phyloP scores from a whole-genome alignment of 352 stramenopile genomes.

The Pythium dissimile region DNA sequence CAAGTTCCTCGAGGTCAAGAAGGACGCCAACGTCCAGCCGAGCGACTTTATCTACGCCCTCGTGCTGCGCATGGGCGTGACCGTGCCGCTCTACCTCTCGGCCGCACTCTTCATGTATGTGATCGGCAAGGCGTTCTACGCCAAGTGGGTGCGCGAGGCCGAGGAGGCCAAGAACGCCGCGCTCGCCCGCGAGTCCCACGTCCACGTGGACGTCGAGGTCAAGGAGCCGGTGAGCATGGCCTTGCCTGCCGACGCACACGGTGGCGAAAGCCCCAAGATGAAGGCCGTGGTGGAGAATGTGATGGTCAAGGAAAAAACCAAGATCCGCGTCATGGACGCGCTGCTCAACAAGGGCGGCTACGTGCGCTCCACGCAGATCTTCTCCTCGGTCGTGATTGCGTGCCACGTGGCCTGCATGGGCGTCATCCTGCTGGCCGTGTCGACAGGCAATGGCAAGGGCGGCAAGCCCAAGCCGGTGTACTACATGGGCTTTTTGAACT shows the following conservation, averaged over 20 bases:
- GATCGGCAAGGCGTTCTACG: slow-evolving; percentile 68
- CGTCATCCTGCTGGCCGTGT: slow-evolving; percentile 61
- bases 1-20: slow-evolving; percentile 72
- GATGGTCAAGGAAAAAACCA: slow-evolving; percentile 44
- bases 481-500: slow-evolving; percentile 83
- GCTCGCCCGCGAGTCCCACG: slow-evolving; percentile 32
- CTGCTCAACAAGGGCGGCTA: slow-evolving; percentile 76
- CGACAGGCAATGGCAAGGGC: slow-evolving; percentile 28
- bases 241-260: not conserved
- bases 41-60: slow-evolving; percentile 57
- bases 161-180: slow-evolving; percentile 61
- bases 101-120: slow-evolving; percentile 78
- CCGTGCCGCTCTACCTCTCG: slow-evolving; percentile 67
- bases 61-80: slow-evolving; percentile 64
- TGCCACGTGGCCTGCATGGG: slow-evolving; percentile 72
- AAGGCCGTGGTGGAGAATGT: slow-evolving; percentile 45
- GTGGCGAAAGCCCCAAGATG: slow-evolving; percentile 23
- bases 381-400: slow-evolving; percentile 65
- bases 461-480: slow-evolving; percentile 72
- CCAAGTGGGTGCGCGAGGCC: slow-evolving; percentile 61
- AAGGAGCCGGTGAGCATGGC: slow-evolving; percentile 6
- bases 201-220: slow-evolving; percentile 31
- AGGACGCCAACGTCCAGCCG: slow-evolving; percentile 43
- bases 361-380: slow-evolving; percentile 77
- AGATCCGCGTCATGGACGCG: slow-evolving; percentile 48